phyloP scores from a whole-genome alignment of 768 basidiomycete species.

The Phanerodontia chrysosporium region DNA sequence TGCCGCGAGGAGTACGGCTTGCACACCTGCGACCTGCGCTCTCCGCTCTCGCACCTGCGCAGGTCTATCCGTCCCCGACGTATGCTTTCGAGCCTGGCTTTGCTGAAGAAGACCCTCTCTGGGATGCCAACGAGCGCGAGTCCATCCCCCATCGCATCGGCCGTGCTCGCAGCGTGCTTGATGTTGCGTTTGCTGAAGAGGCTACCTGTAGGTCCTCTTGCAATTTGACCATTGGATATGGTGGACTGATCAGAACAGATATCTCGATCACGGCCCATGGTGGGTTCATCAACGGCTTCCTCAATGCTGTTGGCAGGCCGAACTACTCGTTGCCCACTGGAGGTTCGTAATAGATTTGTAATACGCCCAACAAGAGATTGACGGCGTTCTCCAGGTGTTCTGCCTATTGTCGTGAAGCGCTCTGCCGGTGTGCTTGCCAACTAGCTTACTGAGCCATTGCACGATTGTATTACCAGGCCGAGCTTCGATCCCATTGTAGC shows the following conservation, averaged over 20 bases:
- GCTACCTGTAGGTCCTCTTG: conserved; percentile 41
- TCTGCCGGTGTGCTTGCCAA: not conserved
- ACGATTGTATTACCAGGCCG: not conserved
- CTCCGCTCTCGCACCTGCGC: conserved; percentile 43
- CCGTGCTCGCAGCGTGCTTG: conserved; percentile 50
- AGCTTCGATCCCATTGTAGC: too few relatives aligned
- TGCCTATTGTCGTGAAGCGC: conserved; percentile 1
- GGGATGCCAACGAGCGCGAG: conserved; percentile 55
- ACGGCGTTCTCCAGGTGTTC: not conserved
- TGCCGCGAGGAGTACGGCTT: conserved; percentile 63
- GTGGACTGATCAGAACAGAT: conserved; percentile 34
- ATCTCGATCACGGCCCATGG: conserved; percentile 67
- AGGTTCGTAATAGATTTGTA: conserved; percentile 36
- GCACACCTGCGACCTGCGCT: conserved; percentile 70
- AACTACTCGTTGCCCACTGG: conserved; percentile 53
- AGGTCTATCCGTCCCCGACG: conserved; percentile 39
- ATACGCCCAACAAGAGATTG: too few relatives aligned
- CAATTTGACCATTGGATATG: not conserved
- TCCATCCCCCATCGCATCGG: conserved; percentile 37
- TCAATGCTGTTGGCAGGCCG: conserved; percentile 43
- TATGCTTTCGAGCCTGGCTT: conserved; percentile 56
- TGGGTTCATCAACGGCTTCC: conserved; percentile 54
- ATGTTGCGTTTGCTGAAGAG: conserved; percentile 48
- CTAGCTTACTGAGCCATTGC: not conserved
- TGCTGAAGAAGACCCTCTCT: conserved; percentile 59